Evolutionary conservation across 2,329 filamentous ascomycete species (phyloP).

Genomic region (Fusarium kyushuense): DNA sequence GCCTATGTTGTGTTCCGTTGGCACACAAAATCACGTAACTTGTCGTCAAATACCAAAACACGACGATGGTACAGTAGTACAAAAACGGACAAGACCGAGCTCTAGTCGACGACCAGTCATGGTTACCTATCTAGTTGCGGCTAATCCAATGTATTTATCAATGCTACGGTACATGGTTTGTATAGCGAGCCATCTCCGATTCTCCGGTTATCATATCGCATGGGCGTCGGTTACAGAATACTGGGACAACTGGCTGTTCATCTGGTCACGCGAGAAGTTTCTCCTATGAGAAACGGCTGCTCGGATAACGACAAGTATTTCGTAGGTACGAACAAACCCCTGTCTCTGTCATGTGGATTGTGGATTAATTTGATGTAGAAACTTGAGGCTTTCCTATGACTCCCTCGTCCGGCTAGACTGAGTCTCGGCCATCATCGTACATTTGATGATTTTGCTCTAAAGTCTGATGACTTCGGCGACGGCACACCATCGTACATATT

Average conservation of each 20-base stretch:
- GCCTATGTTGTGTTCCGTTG: neutral
- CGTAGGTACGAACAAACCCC: constrained; percentile 21
- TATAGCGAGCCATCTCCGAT: constrained; percentile 13
- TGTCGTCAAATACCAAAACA: neutral
- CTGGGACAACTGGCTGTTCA: neutral
- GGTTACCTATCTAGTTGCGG: neutral
- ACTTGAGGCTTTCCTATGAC: neutral
- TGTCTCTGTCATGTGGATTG: constrained; percentile 5
- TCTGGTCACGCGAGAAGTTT: constrained; percentile 13
- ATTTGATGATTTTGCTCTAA: too few relatives aligned
- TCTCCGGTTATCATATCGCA: neutral
- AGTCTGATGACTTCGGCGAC: too few relatives aligned
- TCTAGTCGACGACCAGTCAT: neutral
- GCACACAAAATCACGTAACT: neutral
- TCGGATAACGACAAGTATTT: neutral
- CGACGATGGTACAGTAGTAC: neutral
- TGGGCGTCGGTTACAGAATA: neutral
- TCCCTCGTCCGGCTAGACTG: constrained; percentile 6
- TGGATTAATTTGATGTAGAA: constrained; percentile 1
- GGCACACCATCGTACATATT: constrained; percentile 22
- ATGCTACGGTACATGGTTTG: neutral
- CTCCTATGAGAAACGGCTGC: neutral
- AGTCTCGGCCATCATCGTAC: constrained; percentile 20
- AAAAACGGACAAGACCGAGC: neutral
- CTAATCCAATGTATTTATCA: neutral